Conservation (phyloP, 768 basidiomycete species). For the Termitomyces heimii region DNA sequence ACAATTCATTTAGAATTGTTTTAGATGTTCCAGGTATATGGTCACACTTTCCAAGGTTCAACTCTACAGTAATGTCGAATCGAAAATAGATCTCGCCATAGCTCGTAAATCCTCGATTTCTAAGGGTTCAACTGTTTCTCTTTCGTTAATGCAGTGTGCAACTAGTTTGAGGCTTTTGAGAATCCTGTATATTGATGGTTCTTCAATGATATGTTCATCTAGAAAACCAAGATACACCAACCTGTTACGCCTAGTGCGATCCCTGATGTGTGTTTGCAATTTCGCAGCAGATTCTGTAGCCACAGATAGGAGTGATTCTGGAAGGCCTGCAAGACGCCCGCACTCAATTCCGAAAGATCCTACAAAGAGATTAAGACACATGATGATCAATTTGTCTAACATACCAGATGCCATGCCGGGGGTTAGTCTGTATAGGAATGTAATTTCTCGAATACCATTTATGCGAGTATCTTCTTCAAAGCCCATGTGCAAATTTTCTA, state of each 20-base stretch:
- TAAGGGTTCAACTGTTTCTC: neutral
- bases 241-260: slow-evolving; percentile 46
- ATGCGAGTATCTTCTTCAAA: slow-evolving; percentile 65
- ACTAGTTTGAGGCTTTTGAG: slow-evolving; percentile 9
- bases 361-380: slow-evolving; percentile 3
- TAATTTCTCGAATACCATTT: slow-evolving; percentile 74
- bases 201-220: neutral
- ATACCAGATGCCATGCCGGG: slow-evolving; percentile 61
- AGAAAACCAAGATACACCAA: slow-evolving; percentile 18
- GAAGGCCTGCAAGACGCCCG: slow-evolving; percentile 80
- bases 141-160: neutral
- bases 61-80: slow-evolving; percentile 3
- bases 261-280: slow-evolving; percentile 50
- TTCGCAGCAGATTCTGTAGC: slow-evolving; percentile 51
- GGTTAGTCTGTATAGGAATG: slow-evolving; percentile 78
- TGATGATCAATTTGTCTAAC: neutral
- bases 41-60: neutral
- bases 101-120: slow-evolving; percentile 9
- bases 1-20: neutral
- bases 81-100: slow-evolving; percentile 8
- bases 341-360: slow-evolving; percentile 94
- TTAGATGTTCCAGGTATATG: slow-evolving; percentile 2
- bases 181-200: neutral
- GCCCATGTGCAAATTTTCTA: slow-evolving; percentile 85
- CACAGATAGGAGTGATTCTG: slow-evolving; percentile 56